These are phyloP conservation scores for Pleurotus cornucopiae DNA, from an alignment of 768 basidiomycete genomes.

Conservation along the genomic window DNA sequence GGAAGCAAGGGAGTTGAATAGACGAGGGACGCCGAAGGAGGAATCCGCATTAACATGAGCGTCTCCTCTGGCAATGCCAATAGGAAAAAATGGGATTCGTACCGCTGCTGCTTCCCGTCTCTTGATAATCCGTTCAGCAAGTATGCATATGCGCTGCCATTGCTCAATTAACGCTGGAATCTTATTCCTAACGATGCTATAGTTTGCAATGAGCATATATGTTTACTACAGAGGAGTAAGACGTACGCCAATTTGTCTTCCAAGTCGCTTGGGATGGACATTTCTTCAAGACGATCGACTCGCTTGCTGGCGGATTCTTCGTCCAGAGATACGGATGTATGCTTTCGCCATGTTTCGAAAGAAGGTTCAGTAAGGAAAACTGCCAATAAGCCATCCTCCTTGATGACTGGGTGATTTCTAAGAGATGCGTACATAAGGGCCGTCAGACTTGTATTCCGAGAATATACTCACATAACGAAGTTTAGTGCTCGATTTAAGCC, in stretches of 20 bases:
- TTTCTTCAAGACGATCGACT: constrained; percentile 80
- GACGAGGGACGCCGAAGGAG: constrained; percentile 51
- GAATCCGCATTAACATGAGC: constrained; percentile 8
- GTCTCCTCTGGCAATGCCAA: constrained; percentile 9
- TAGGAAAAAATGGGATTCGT: constrained; percentile 43
- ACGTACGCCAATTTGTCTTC: constrained; percentile 82
- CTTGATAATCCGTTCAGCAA: constrained; percentile 84
- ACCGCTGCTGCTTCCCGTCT: constrained; percentile 91
- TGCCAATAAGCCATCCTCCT: constrained; percentile 78
- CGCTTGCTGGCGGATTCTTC: constrained; percentile 84
- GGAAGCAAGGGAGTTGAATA: constrained; percentile 69
- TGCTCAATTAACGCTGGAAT: constrained; percentile 79
- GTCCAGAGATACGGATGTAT: constrained; percentile 69
- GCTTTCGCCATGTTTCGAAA: constrained; percentile 86
- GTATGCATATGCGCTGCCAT: constrained; percentile 86
- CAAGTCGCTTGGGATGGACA: constrained; percentile 89
- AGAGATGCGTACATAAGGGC: background rate
- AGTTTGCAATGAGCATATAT: constrained; percentile 7
- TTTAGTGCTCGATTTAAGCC: constrained; percentile 78
- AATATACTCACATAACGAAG: constrained; percentile 30
- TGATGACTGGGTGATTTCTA: constrained; percentile 89
- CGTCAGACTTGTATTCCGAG: background rate
- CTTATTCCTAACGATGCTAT: constrained; percentile 71
- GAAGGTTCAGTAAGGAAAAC: constrained; percentile 81
- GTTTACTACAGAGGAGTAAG: background rate